Conservation (phyloP, 805 yeast species). For the Wickerhamomyces chaumierensis region DNA sequence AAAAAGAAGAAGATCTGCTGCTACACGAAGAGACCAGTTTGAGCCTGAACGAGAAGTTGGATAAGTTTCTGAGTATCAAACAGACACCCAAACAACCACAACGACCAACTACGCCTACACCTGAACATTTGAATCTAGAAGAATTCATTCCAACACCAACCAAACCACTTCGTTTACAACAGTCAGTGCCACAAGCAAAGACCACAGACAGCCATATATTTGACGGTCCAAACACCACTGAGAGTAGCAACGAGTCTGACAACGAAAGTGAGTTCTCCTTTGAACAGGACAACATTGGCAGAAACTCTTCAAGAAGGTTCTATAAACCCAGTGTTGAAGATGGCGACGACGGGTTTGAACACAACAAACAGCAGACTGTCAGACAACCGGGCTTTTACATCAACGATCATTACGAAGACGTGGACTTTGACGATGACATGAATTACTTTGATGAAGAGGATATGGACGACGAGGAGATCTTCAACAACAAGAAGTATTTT, state of each 20-base stretch:
- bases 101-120: slow-evolving; percentile 4
- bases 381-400: slow-evolving; percentile 24
- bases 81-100: not conserved
- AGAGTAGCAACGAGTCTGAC: too few relatives aligned
- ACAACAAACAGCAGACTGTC: slow-evolving; percentile 7
- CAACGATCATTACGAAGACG: slow-evolving; percentile 29
- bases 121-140: too few relatives aligned
- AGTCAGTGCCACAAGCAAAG: too few relatives aligned
- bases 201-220: too few relatives aligned
- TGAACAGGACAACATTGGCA: slow-evolving; percentile 33
- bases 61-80: too few relatives aligned
- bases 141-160: too few relatives aligned
- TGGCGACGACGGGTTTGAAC: slow-evolving; percentile 4
- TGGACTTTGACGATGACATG: slow-evolving; percentile 31
- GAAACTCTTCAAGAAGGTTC: slow-evolving; percentile 43
- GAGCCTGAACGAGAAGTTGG: not conserved
- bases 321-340: slow-evolving; percentile 31
- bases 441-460: slow-evolving; percentile 23
- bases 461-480: slow-evolving; percentile 23
- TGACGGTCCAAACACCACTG: too few relatives aligned
- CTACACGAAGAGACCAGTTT: too few relatives aligned
- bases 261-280: slow-evolving; percentile 34
- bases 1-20: too few relatives aligned
- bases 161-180: too few relatives aligned
- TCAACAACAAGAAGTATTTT: slow-evolving; percentile 18